A percentile compares a stretch with the other conserved stretches of the same genome.
Conservation (phyloP, 106 monocot genomes). For the Vanilla planifolia region DNA sequence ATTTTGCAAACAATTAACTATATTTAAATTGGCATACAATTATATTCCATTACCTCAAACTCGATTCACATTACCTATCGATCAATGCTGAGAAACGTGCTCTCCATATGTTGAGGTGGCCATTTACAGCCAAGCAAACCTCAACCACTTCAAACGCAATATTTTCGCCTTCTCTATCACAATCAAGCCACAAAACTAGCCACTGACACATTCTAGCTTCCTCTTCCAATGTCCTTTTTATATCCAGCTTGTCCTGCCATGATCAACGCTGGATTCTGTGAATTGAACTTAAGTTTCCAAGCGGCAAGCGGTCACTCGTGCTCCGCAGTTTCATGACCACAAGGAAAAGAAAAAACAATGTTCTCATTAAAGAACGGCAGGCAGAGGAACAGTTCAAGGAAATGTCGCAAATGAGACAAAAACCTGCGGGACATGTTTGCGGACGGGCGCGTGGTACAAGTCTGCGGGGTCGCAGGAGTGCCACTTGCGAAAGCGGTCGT, state of each 20-base stretch:
- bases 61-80: conserved; percentile 44
- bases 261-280: neutral
- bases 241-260: conserved; percentile 81
- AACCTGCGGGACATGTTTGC: conserved; percentile 85
- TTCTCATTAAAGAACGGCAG: too few relatives aligned
- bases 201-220: conserved; percentile 92
- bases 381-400: neutral
- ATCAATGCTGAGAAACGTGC: conserved; percentile 95
- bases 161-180: conserved; percentile 98
- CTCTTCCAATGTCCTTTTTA: conserved; percentile 85
- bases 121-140: conserved; percentile 70
- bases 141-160: conserved; percentile 97
- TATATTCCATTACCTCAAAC: too few relatives aligned
- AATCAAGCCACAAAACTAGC: conserved; percentile 97
- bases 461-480: conserved; percentile 86
- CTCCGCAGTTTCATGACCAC: too few relatives aligned
- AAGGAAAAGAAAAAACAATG: neutral
- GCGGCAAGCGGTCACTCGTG: too few relatives aligned
- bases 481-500: conserved; percentile 81
- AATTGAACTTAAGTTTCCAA: too few relatives aligned
- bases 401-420: neutral
- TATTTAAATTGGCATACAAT: too few relatives aligned
- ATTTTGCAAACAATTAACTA: too few relatives aligned
- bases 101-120: conserved; percentile 73
- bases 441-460: conserved; percentile 82